A percentile compares a stretch with the other conserved stretches of the same genome.
Evolutionary conservation across 495 filamentous ascomycete genomes (phyloP).

Genomic region (Xanthoparmelia taractica): DNA sequence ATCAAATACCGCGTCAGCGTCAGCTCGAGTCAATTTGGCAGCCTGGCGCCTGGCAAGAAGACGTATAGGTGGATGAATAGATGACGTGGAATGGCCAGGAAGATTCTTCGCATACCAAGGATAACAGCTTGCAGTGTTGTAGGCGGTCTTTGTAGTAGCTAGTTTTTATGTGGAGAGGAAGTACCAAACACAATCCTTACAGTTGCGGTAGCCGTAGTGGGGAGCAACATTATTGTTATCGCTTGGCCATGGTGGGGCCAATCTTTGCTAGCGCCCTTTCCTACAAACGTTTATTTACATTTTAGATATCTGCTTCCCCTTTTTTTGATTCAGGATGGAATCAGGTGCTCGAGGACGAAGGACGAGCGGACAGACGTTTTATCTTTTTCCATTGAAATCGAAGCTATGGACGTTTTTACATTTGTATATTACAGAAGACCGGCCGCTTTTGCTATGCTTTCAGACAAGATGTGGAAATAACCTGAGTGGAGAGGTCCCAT

Average conservation of each 20-base stretch:
- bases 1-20: neutral
- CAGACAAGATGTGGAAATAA: slow-evolving; percentile 12
- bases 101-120: neutral
- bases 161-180: neutral
- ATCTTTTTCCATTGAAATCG: slow-evolving; percentile 10
- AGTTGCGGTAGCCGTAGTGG: neutral
- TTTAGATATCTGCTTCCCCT: too few species aligned
- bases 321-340: neutral
- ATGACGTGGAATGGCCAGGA: slow-evolving; percentile 2
- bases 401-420: slow-evolving; percentile 21
- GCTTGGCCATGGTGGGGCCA: slow-evolving; percentile 13
- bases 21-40: slow-evolving; percentile 4
- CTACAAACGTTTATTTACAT: too few species aligned
- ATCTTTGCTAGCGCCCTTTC: neutral
- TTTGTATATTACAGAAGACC: slow-evolving; percentile 21
- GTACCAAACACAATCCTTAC: neutral
- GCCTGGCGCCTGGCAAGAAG: slow-evolving; percentile 10
- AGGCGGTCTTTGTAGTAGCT: neutral
- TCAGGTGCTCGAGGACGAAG: neutral
- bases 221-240: neutral
- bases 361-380: neutral
- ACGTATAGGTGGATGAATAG: neutral
- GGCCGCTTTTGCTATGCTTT: slow-evolving; percentile 24
- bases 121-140: neutral
- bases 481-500: slow-evolving; percentile 26